Percentiles rank a stretch among this genome's conserved stretches.
These are phyloP conservation scores for Isatis tinctoria DNA, from an alignment of 345 rosid genomes.

Conservation along the genomic window DNA sequence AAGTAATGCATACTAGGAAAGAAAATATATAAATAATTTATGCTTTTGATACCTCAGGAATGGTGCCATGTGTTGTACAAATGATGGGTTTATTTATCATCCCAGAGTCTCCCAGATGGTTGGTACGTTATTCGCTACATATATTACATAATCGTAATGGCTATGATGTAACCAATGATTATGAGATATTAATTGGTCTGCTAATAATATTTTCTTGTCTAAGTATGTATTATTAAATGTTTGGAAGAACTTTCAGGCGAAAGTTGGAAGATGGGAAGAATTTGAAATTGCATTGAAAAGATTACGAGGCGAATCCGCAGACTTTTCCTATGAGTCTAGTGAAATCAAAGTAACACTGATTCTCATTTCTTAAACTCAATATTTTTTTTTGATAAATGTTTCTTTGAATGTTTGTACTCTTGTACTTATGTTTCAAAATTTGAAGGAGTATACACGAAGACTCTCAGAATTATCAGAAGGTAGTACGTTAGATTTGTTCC, in stretches of 20 bases:
- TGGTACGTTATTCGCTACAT: slow-evolving; percentile 9
- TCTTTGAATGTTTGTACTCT: neutral
- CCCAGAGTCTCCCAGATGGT: slow-evolving; percentile 36
- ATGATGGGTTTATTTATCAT: slow-evolving; percentile 18
- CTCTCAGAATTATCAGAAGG: slow-evolving; percentile 28
- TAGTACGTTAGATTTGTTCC: slow-evolving; percentile 34
- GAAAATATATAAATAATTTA: neutral
- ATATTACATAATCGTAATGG: neutral
- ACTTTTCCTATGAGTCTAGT: slow-evolving; percentile 49
- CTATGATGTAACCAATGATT: neutral
- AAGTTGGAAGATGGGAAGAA: slow-evolving; percentile 42
- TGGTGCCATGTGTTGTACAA: slow-evolving; percentile 25
- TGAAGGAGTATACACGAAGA: slow-evolving; percentile 42
- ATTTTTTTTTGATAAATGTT: neutral
- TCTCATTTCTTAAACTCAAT: neutral
- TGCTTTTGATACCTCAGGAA: neutral
- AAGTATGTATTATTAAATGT: neutral
- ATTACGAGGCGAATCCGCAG: slow-evolving; percentile 46
- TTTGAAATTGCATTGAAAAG: slow-evolving; percentile 45
- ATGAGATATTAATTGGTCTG: too few species aligned
- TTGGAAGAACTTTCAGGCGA: slow-evolving; percentile 40
- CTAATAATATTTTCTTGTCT: too few species aligned
- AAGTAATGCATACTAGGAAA: neutral
- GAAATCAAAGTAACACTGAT: slow-evolving; percentile 47
- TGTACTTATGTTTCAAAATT: neutral